phyloP scores from a whole-genome alignment of 257 asterid species.

The Prunella vulgaris region DNA sequence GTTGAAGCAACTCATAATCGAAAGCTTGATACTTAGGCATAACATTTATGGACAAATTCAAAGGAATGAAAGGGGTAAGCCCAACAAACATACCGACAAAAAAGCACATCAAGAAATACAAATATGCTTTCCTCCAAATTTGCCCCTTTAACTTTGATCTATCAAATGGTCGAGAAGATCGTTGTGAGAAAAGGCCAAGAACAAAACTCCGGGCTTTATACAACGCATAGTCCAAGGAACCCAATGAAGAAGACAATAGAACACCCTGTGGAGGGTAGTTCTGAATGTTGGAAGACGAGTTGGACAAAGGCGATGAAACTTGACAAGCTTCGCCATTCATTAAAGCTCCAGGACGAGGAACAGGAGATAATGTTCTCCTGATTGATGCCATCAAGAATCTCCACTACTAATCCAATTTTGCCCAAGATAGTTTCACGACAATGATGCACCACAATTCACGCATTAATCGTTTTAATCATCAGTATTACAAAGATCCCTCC shows the following conservation, averaged over 20 bases:
- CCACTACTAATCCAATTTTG: background rate
- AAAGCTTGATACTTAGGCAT: conserved; percentile 39
- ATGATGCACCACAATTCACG: conserved; percentile 17
- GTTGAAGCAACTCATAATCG: conserved; percentile 34
- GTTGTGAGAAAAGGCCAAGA: conserved; percentile 44
- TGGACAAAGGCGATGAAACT: conserved; percentile 60
- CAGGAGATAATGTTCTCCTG: conserved; percentile 62
- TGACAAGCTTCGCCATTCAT: conserved; percentile 53
- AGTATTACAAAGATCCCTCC: conserved; percentile 1
- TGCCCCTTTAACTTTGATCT: conserved; percentile 55
- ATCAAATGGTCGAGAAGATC: conserved; percentile 49
- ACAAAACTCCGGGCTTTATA: conserved; percentile 41
- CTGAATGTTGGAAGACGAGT: conserved; percentile 49
- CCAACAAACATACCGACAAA: conserved; percentile 55
- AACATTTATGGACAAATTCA: conserved; percentile 29
- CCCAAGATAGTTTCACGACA: background rate
- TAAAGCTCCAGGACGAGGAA: conserved; percentile 46
- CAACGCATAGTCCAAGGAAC: conserved; percentile 48
- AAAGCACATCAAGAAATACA: conserved; percentile 57
- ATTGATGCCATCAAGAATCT: conserved; percentile 58
- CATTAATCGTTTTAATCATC: background rate
- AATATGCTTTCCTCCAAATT: conserved; percentile 51
- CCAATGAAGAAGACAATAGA: conserved; percentile 31
- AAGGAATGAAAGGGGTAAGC: conserved; percentile 49
- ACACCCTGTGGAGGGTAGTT: conserved; percentile 34